These are phyloP conservation scores for Fraxinus americana DNA, from an alignment of 257 asterid species.

Conservation along the genomic window DNA sequence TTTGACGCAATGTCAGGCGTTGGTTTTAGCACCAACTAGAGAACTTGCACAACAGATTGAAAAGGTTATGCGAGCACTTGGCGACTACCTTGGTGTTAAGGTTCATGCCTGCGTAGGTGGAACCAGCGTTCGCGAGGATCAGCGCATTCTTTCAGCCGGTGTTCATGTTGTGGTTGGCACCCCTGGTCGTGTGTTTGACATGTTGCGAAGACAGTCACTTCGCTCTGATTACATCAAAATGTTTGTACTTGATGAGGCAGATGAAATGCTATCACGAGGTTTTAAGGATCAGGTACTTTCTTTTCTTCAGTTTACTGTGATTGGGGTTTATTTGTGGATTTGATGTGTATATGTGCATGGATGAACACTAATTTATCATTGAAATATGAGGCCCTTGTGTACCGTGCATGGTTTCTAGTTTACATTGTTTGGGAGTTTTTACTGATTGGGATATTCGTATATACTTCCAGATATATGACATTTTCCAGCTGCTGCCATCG, in stretches of 20 bases:
- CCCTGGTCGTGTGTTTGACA: constrained; percentile 90
- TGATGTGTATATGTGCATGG: neutral
- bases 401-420: neutral
- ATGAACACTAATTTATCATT: neutral
- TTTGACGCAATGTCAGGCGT: constrained; percentile 70
- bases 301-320: neutral
- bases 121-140: constrained; percentile 90
- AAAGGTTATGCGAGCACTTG: constrained; percentile 87
- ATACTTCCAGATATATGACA: constrained; percentile 60
- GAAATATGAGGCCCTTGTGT: neutral
- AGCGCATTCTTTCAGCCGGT: constrained; percentile 68
- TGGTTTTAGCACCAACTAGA: constrained; percentile 80
- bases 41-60: constrained; percentile 86
- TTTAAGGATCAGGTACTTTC: constrained; percentile 75
- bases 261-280: constrained; percentile 87
- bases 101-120: constrained; percentile 93
- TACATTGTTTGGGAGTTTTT: neutral
- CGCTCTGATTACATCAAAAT: constrained; percentile 67
- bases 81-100: constrained; percentile 86
- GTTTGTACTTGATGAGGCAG: constrained; percentile 90
- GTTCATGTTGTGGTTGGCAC: constrained; percentile 91
- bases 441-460: constrained; percentile 6
- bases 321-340: neutral
- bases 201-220: constrained; percentile 69
- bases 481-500: constrained; percentile 73